Conservation (phyloP, 192 early-diverging fungal species). For the Mortierella claussenii region DNA sequence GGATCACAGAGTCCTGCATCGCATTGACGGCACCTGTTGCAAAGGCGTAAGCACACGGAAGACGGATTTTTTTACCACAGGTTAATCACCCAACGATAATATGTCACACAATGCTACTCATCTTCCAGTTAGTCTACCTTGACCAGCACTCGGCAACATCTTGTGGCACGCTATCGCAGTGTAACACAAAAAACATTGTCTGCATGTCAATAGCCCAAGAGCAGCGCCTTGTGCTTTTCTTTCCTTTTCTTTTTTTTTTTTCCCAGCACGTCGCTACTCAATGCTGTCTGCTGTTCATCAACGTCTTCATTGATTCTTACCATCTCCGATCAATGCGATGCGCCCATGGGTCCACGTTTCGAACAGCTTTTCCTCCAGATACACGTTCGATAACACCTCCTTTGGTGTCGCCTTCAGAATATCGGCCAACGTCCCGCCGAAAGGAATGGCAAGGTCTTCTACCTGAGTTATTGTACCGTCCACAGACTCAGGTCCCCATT, state of each 20-base stretch:
- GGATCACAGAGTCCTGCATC: constrained; percentile 29
- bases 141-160: constrained; percentile 30
- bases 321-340: constrained; percentile 30
- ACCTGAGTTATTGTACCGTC: constrained; percentile 6
- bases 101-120: too few species aligned
- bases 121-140: too few species aligned
- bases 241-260: too few species aligned
- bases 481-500: constrained; percentile 11
- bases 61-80: too few species aligned
- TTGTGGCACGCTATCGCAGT: constrained; percentile 21
- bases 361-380: constrained; percentile 41
- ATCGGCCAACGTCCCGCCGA: constrained; percentile 22
- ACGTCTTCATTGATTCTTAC: constrained; percentile 3
- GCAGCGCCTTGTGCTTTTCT: too few species aligned
- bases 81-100: too few species aligned
- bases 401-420: constrained; percentile 26
- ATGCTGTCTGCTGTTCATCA: neutral
- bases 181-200: too few species aligned
- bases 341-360: constrained; percentile 32
- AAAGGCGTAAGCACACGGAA: neutral
- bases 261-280: too few species aligned
- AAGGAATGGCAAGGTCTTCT: neutral
- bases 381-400: constrained; percentile 26
- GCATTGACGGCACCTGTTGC: constrained; percentile 18
- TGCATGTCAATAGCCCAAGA: too few species aligned